A percentile compares a stretch with the other conserved stretches of the same genome.
These are phyloP conservation scores for Ascoidea asiatica DNA, from an alignment of 805 yeast species.

Conservation along the genomic window DNA sequence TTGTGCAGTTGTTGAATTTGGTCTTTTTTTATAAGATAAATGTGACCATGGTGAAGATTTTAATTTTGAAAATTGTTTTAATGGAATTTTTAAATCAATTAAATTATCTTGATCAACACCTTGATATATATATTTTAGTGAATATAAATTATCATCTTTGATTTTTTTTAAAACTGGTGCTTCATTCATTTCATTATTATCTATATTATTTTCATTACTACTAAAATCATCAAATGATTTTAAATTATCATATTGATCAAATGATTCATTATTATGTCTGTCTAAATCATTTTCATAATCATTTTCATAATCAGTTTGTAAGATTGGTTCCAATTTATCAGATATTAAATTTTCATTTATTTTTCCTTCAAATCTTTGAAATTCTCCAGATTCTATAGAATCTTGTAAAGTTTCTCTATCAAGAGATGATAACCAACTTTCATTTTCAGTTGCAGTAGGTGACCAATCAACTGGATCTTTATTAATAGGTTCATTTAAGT, in stretches of 20 bases:
- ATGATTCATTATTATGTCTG: not conserved
- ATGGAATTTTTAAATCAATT: conserved; percentile 3
- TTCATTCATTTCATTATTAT: not conserved
- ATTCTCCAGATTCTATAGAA: not conserved
- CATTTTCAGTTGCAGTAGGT: conserved; percentile 28
- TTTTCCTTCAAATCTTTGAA: not conserved
- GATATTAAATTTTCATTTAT: not conserved
- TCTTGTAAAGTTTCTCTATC: not conserved
- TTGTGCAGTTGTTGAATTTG: conserved; percentile 27
- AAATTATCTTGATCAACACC: conserved; percentile 4
- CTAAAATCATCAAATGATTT: not conserved
- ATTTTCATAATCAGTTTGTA: not conserved
- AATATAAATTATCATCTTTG: conserved; percentile 7
- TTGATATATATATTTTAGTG: not conserved
- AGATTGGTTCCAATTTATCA: conserved; percentile 3
- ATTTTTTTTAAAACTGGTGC: conserved; percentile 1
- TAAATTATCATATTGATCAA: not conserved
- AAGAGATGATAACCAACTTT: conserved; percentile 24
- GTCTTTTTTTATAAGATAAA: conserved; percentile 22
- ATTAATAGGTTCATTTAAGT: not conserved
- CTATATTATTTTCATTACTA: not conserved
- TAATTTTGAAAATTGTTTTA: conserved; percentile 4
- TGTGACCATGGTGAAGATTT: conserved; percentile 25
- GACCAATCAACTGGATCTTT: conserved; percentile 11
- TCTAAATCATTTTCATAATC: not conserved